Base-by-base conservation (phyloP, 2,329 filamentous ascomycete species). In the Alternaria arbusti region DNA sequence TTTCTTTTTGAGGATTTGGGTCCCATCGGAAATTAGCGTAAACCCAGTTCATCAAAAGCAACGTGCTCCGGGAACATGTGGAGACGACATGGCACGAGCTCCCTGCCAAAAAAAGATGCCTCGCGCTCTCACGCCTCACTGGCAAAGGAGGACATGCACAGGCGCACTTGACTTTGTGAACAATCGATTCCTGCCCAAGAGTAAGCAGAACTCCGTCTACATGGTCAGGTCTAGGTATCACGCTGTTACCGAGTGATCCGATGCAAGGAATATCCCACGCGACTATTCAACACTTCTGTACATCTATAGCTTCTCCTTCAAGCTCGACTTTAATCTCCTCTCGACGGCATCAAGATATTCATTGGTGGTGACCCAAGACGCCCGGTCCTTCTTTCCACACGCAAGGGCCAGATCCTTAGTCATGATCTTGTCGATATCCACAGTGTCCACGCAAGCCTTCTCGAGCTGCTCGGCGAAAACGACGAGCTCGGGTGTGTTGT, bases 391-490 rank as follows among this genome's bases (percentile, higher is more conserved):
- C 87, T 94, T 94, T 76, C 96, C 96, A 80, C 92, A 96, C 52
- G 94, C 92, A 63, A 98, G 88, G n/a, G 96, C 96, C 74, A 99
- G 84, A 83, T 99, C 96, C 89, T 99, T 99, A 82, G 96, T 99
- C 96, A 98, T 99, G 85, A 98, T 91, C 67, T 92, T 92, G 79
- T 98, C 95, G 63, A 92, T 82, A 80, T 98, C 92, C 71, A 99
- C 96, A 25, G 95, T 95, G 81, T 98, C 94, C 63, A 97, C 86
- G 81, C 96, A 97, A 40, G 96, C 96, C 82, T 92, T 87, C 87
- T 99, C 96, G 59, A 99, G 88, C 78, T 87, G 88, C 85, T 98
- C 92, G 63, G 95, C 96, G 77, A 97, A 99, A 54, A 92, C 88
- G 64, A 97, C 89, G 26, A 99, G 86, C 71, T 97, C 94, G 28